A percentile compares a stretch with the other conserved stretches of the same genome.
Evolutionary conservation across 345 rosid genomes (phyloP).

Genomic region (Acer campestre): DNA sequence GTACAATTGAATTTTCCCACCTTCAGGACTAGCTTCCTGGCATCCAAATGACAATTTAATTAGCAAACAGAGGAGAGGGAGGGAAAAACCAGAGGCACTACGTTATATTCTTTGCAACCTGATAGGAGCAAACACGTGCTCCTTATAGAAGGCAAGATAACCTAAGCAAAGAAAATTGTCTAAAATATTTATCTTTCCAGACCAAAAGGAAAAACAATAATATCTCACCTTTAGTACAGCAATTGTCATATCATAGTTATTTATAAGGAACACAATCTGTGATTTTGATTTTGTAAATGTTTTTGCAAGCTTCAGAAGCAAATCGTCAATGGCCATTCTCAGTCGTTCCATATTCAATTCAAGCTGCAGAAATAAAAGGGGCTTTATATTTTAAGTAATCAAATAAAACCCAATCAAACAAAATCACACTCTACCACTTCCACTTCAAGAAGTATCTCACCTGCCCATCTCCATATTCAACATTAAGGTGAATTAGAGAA

Average conservation of each 20-base stretch:
- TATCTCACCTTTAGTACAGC: slow-evolving; percentile 81
- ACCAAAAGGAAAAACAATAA: slow-evolving; percentile 2
- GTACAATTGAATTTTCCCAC: slow-evolving; percentile 90
- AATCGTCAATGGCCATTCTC: slow-evolving; percentile 91
- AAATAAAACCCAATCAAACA: neutral
- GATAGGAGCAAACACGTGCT: neutral
- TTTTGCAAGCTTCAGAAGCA: slow-evolving; percentile 83
- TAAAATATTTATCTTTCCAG: neutral
- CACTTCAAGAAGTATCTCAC: slow-evolving; percentile 37
- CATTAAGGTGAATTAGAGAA: slow-evolving; percentile 94
- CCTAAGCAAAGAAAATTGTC: neutral
- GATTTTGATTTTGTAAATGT: slow-evolving; percentile 70
- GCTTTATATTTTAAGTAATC: slow-evolving; percentile 3
- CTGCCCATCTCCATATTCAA: slow-evolving; percentile 97
- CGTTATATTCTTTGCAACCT: neutral
- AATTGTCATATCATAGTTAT: slow-evolving; percentile 96
- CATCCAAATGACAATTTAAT: slow-evolving; percentile 20
- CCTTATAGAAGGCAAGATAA: neutral
- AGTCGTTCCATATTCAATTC: slow-evolving; percentile 92
- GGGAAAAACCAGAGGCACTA: neutral
- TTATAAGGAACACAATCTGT: slow-evolving; percentile 86
- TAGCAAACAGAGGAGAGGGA: slow-evolving; percentile 7
- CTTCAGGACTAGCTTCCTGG: slow-evolving; percentile 95
- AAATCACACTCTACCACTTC: neutral
- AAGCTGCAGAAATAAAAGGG: slow-evolving; percentile 59